Conservation (phyloP, 768 basidiomycete genomes). For the Tephrocybe sp. region DNA sequence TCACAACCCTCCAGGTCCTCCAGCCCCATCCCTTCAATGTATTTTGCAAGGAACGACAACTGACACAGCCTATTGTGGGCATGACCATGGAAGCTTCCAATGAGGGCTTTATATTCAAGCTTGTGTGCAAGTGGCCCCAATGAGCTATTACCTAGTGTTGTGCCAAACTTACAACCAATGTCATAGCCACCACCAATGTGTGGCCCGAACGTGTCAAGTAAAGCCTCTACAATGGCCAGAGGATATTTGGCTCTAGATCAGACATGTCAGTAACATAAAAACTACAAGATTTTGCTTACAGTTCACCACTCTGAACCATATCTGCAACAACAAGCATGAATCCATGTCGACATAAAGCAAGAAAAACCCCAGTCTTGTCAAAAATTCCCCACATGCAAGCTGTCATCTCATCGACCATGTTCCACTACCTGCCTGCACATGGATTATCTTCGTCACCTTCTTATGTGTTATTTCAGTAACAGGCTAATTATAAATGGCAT, state of each 20-base stretch:
- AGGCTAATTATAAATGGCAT: no score
- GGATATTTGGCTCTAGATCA: conserved; percentile 25
- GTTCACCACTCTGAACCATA: not conserved
- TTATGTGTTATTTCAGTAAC: no score
- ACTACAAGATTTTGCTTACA: no score
- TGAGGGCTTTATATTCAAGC: conserved; percentile 8
- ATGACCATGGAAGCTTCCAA: conserved; percentile 27
- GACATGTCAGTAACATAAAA: not conserved
- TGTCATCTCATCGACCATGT: not conserved
- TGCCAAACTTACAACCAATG: conserved; percentile 27
- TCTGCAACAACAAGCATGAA: not conserved
- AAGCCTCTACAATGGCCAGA: conserved; percentile 20
- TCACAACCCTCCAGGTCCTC: conserved; percentile 28
- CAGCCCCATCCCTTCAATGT: conserved; percentile 25
- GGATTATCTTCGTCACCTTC: not conserved
- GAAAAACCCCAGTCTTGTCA: not conserved
- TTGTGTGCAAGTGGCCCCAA: conserved; percentile 15
- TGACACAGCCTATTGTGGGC: conserved; percentile 31
- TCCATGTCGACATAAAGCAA: not conserved
- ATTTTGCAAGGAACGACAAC: conserved; percentile 21
- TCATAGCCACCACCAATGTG: conserved; percentile 26
- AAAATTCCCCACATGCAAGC: not conserved
- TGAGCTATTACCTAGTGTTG: conserved; percentile 20
- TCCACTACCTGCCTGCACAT: no score
- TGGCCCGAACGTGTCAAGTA: conserved; percentile 21